phyloP scores from a whole-genome alignment of 148 eudicot genomes.

The Euryodendron excelsum region DNA sequence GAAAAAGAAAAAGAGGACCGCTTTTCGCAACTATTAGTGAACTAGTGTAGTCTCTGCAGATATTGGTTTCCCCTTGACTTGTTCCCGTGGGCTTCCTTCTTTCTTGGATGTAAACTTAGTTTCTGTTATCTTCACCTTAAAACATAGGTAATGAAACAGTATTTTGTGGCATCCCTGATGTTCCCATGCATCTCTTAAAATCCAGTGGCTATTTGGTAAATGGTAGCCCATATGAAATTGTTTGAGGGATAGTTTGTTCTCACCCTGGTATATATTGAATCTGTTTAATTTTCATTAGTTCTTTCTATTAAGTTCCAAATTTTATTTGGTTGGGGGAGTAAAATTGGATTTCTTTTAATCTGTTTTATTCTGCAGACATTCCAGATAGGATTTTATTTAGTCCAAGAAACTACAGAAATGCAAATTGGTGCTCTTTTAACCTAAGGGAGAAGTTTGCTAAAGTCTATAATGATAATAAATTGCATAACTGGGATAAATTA shows the following conservation, averaged over 20 bases:
- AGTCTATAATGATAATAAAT: slow-evolving; percentile 19
- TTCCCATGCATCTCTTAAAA: not conserved
- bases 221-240: not conserved
- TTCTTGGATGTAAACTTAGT: not conserved
- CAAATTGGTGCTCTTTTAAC: slow-evolving; percentile 25
- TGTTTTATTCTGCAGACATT: slow-evolving; percentile 28
- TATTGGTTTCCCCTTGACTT: not conserved
- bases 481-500: slow-evolving; percentile 19
- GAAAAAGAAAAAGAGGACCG: too few species aligned
- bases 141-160: not conserved
- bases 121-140: not conserved
- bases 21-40: too few species aligned
- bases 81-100: not conserved
- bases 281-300: not conserved
- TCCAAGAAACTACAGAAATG: slow-evolving; percentile 20
- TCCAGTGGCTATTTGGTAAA: not conserved
- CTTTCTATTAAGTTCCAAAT: not conserved
- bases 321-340: not conserved
- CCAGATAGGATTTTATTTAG: slow-evolving; percentile 24
- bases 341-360: not conserved
- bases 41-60: too few species aligned
- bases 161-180: too few species aligned
- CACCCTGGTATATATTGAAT: not conserved
- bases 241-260: not conserved
- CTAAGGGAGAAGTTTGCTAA: slow-evolving; percentile 23